phyloP scores from a whole-genome alignment of 2,329 filamentous ascomycete genomes.

The Biscogniauxia mediterranea region DNA sequence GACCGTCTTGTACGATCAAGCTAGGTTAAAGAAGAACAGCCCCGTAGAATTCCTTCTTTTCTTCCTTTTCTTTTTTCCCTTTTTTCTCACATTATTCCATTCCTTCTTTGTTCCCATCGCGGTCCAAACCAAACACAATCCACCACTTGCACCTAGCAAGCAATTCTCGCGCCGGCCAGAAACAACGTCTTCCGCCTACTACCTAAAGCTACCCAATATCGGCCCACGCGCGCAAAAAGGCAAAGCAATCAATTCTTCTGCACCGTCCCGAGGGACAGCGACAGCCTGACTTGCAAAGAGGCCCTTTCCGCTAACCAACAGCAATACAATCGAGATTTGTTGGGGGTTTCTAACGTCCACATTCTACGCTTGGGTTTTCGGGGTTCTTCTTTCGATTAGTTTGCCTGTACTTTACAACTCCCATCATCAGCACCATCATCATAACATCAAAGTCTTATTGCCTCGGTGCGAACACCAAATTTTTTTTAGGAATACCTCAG shows the following conservation, averaged over 20 bases:
- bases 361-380: constrained; percentile 15
- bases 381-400: constrained; percentile 14
- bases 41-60: background rate
- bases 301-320: constrained; percentile 16
- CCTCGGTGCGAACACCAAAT: constrained; percentile 10
- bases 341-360: constrained; percentile 15
- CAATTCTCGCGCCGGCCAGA: background rate
- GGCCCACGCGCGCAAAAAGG: background rate
- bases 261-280: constrained; percentile 5
- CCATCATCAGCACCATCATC: too few species aligned
- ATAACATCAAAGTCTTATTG: constrained; percentile 16
- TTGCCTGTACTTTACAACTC: constrained; percentile 27
- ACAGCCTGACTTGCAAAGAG: constrained; percentile 3
- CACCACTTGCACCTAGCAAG: background rate
- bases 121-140: background rate
- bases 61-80: too few species aligned
- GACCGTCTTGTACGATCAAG: background rate
- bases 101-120: too few species aligned
- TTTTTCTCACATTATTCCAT: too few species aligned
- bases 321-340: constrained; percentile 16
- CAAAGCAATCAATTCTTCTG: constrained; percentile 5
- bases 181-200: background rate
- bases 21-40: background rate
- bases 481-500: constrained; percentile 17
- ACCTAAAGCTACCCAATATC: constrained; percentile 1